Percentiles rank a stretch among this genome's conserved stretches.
Evolutionary conservation across 208 protist species (phyloP).

Genomic region (Leishmania major): DNA sequence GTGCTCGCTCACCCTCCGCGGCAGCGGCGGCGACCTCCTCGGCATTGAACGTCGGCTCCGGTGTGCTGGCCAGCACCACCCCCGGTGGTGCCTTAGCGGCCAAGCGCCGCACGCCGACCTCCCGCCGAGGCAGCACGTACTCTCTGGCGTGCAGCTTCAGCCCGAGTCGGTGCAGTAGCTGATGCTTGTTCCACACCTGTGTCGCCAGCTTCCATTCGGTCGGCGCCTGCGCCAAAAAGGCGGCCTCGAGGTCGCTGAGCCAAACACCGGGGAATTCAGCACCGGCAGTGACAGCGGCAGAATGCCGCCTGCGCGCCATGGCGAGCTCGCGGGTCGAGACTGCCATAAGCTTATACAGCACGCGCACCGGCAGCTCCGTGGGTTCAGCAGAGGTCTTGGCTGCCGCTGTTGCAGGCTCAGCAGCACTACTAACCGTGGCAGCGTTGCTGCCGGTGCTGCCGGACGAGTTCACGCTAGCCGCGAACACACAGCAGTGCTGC

Average conservation of each 20-base stretch:
- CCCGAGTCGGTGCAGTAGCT: constrained; percentile 81
- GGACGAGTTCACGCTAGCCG: constrained; percentile 29
- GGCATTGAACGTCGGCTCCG: constrained; percentile 6
- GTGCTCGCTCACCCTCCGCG: not conserved
- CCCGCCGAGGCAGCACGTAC: constrained; percentile 51
- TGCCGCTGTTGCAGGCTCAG: constrained; percentile 5
- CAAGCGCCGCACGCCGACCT: constrained; percentile 46
- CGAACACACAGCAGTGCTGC: constrained; percentile 73
- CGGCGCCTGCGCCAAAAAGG: constrained; percentile 52
- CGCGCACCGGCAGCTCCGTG: constrained; percentile 37
- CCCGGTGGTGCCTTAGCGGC: constrained; percentile 18
- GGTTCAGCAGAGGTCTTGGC: constrained; percentile 1
- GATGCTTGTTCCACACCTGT: constrained; percentile 82
- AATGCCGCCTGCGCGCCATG: constrained; percentile 2
- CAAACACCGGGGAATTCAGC: constrained; percentile 27
- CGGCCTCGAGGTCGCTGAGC: constrained; percentile 33
- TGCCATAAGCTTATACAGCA: constrained; percentile 55
- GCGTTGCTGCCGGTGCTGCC: not conserved
- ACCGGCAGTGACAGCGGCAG: not conserved
- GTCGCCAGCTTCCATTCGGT: constrained; percentile 59
- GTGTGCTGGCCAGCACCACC: constrained; percentile 9
- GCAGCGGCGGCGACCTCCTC: not conserved
- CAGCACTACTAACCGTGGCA: constrained; percentile 3
- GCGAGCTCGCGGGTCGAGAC: constrained; percentile 40
- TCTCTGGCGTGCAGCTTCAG: constrained; percentile 50